Conservation (phyloP, 164 flowering plant species). For the Magnolia sinica region DNA sequence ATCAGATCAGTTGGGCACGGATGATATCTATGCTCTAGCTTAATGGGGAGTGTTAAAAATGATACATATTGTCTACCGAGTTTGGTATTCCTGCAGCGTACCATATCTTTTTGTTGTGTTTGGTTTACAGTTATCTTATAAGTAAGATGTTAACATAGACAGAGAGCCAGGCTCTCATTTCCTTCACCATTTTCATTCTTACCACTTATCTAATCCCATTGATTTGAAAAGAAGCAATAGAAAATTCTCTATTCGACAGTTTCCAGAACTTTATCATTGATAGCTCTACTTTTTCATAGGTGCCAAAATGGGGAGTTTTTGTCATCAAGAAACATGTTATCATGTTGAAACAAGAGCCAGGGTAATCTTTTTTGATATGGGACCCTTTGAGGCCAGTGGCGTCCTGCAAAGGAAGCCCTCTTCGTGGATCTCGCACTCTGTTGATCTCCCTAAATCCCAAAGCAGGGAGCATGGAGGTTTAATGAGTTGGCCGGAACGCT, state of each 20-base stretch:
- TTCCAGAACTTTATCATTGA: neutral
- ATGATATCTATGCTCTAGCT: too few species aligned
- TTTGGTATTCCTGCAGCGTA: too few species aligned
- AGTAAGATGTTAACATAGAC: too few species aligned
- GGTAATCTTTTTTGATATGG: constrained; percentile 62
- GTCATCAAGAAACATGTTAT: constrained; percentile 49
- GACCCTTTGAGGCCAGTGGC: constrained; percentile 40
- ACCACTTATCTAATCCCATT: neutral
- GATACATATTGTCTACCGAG: too few species aligned
- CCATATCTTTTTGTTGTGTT: too few species aligned
- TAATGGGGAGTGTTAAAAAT: too few species aligned
- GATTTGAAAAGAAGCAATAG: neutral
- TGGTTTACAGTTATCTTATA: too few species aligned
- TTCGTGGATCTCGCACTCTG: constrained; percentile 41
- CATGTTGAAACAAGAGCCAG: constrained; percentile 76
- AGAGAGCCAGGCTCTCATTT: too few species aligned
- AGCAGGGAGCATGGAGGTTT: constrained; percentile 60
- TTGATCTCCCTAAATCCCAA: constrained; percentile 42
- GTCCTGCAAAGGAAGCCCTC: constrained; percentile 41
- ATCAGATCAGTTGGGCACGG: too few species aligned
- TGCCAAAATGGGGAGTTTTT: constrained; percentile 37
- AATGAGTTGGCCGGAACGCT: constrained; percentile 86
- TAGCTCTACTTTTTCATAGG: constrained; percentile 29
- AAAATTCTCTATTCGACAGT: neutral
- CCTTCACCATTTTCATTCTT: neutral